phyloP scores from a whole-genome alignment of 2,329 filamentous ascomycete species.

The Phaeosphaeriaceae sp. region DNA sequence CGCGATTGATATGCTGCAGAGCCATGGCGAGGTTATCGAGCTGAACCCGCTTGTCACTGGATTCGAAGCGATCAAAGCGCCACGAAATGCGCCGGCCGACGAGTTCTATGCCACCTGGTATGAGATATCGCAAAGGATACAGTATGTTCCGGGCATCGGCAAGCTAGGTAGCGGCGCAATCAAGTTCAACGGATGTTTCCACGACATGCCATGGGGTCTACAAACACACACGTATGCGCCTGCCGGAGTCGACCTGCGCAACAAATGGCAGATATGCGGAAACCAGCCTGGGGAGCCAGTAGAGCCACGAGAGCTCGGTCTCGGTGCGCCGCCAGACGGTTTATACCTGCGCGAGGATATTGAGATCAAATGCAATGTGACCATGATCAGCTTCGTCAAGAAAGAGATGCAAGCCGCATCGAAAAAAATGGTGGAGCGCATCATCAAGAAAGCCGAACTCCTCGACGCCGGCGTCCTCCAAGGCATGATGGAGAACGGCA shows the following conservation, averaged over 20 bases:
- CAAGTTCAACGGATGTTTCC: slow-evolving; percentile 74
- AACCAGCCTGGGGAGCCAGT: slow-evolving; percentile 73
- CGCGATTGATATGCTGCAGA: slow-evolving; percentile 75
- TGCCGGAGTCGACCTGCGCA: slow-evolving; percentile 70
- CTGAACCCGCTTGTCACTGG: slow-evolving; percentile 72
- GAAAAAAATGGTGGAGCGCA: slow-evolving; percentile 70
- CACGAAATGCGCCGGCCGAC: slow-evolving; percentile 71
- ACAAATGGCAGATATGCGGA: slow-evolving; percentile 71
- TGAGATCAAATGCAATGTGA: slow-evolving; percentile 73
- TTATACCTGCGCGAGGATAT: slow-evolving; percentile 74
- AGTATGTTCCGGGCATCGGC: slow-evolving; percentile 71
- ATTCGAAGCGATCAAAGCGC: slow-evolving; percentile 69
- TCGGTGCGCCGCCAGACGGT: slow-evolving; percentile 69
- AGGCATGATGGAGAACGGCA: slow-evolving; percentile 72
- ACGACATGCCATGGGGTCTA: slow-evolving; percentile 74
- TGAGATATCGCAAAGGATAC: slow-evolving; percentile 73
- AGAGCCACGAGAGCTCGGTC: slow-evolving; percentile 68
- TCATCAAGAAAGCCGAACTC: slow-evolving; percentile 75
- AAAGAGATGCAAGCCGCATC: slow-evolving; percentile 70
- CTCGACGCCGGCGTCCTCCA: slow-evolving; percentile 70
- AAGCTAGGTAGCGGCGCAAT: slow-evolving; percentile 70
- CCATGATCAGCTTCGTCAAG: slow-evolving; percentile 71
- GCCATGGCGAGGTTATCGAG: slow-evolving; percentile 73
- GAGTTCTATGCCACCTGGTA: slow-evolving; percentile 79
- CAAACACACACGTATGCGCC: slow-evolving; percentile 76